Evolutionary conservation across 768 basidiomycete genomes (phyloP).

Genomic region (Collybiopsis luxurians): DNA sequence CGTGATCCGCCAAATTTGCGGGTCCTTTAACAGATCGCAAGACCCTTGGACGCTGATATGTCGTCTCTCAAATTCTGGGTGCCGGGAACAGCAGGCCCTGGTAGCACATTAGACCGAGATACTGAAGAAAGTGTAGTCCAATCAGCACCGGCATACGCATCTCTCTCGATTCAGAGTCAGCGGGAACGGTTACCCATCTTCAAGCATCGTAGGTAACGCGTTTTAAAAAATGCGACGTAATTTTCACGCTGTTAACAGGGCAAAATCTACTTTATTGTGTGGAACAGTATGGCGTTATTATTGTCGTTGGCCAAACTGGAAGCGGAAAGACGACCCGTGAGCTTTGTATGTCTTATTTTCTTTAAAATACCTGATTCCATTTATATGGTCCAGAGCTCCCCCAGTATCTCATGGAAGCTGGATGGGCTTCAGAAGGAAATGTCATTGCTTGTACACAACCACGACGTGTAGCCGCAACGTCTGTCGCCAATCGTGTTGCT

Average conservation of each 20-base stretch:
- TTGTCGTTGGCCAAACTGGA: constrained; percentile 94
- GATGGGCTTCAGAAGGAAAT: constrained; percentile 84
- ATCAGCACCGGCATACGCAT: constrained; percentile 54
- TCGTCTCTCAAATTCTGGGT: constrained; percentile 80
- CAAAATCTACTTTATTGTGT: constrained; percentile 79
- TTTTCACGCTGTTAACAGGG: constrained; percentile 48
- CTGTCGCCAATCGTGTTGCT: constrained; percentile 88
- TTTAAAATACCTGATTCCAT: constrained; percentile 9
- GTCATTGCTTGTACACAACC: constrained; percentile 94
- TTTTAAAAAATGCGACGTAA: constrained; percentile 1
- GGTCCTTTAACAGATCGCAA: too few species aligned
- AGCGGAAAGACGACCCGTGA: constrained; percentile 97
- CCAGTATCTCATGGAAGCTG: constrained; percentile 90
- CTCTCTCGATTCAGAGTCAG: constrained; percentile 68
- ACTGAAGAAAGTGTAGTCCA: constrained; percentile 72
- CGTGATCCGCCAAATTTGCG: too few species aligned
- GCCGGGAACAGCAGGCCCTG: constrained; percentile 81
- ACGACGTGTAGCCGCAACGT: constrained; percentile 90
- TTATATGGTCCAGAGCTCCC: constrained; percentile 70
- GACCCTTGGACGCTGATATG: too few species aligned
- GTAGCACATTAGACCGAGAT: constrained; percentile 83
- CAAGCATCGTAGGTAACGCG: constrained; percentile 67
- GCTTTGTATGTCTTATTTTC: constrained; percentile 24
- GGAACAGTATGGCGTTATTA: constrained; percentile 79
- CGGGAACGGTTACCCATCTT: constrained; percentile 85